These are phyloP conservation scores for Barbarea vulgaris DNA, from an alignment of 345 rosid genomes.

Conservation along the genomic window DNA sequence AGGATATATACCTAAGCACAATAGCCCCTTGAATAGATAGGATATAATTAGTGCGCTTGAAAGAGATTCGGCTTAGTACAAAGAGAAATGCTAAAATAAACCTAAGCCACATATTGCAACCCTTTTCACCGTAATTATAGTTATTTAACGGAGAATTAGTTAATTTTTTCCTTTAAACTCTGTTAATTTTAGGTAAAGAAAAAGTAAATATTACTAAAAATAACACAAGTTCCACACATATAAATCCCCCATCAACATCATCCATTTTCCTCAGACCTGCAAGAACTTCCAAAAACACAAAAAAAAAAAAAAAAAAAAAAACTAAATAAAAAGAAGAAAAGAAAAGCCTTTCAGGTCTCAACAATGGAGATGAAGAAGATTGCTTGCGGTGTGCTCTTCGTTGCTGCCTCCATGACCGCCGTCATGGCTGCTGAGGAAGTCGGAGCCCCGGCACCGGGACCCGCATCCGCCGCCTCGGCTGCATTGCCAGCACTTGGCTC, in stretches of 20 bases:
- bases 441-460: conserved; percentile 49
- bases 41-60: too few species aligned
- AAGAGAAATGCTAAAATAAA: conserved; percentile 24
- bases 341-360: conserved; percentile 43
- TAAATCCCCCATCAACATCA: conserved; percentile 17
- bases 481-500: conserved; percentile 56
- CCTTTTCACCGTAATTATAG: conserved; percentile 30
- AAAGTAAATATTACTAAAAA: conserved; percentile 13
- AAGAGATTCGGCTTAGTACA: too few species aligned
- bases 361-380: conserved; percentile 74
- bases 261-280: conserved; percentile 42
- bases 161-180: conserved; percentile 25
- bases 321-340: too few species aligned
- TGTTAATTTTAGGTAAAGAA: not conserved
- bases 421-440: conserved; percentile 49
- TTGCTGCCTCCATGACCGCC: conserved; percentile 55
- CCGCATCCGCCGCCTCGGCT: conserved; percentile 31
- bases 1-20: too few species aligned
- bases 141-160: not conserved
- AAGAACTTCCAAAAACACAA: conserved; percentile 31
- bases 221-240: conserved; percentile 11
- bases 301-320: conserved; percentile 13
- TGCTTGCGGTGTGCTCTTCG: conserved; percentile 53
- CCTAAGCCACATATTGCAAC: conserved; percentile 17
- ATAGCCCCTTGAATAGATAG: too few species aligned